Evolutionary conservation across 2,329 filamentous ascomycete species (phyloP).

Genomic region (Fusarium sterilihyphosum): DNA sequence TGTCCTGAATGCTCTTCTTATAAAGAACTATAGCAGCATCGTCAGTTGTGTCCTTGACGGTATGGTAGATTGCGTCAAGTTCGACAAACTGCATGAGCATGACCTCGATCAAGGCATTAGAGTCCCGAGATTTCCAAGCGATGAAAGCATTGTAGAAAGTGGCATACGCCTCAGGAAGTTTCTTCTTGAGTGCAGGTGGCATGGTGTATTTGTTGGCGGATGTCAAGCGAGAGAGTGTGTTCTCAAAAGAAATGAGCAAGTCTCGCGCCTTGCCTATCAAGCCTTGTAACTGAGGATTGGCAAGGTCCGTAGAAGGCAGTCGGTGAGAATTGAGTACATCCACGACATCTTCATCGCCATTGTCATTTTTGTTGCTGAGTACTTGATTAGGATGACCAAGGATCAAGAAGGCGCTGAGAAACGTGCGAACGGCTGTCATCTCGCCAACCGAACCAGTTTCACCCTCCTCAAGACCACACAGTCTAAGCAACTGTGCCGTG

Average conservation of each 20-base stretch:
- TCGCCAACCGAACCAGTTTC: constrained; percentile 70
- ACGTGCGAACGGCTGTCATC: constrained; percentile 77
- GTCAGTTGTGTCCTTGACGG: constrained; percentile 80
- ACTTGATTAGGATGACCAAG: constrained; percentile 82
- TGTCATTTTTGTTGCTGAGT: constrained; percentile 77
- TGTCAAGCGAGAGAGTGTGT: constrained; percentile 72
- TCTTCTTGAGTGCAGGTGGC: constrained; percentile 68
- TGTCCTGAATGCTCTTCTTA: constrained; percentile 81
- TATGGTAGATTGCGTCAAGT: constrained; percentile 84
- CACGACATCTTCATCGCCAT: constrained; percentile 64
- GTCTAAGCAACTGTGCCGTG: constrained; percentile 73
- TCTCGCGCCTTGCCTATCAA: constrained; percentile 82
- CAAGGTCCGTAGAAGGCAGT: constrained; percentile 58
- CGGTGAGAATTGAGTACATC: constrained; percentile 43
- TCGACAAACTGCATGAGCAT: constrained; percentile 91
- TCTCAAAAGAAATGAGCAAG: constrained; percentile 81
- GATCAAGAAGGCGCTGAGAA: constrained; percentile 83
- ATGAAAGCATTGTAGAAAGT: constrained; percentile 83
- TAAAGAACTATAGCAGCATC: constrained; percentile 80
- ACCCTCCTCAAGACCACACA: constrained; percentile 76
- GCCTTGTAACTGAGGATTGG: constrained; percentile 73
- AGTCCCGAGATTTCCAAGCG: constrained; percentile 85
- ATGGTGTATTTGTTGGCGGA: constrained; percentile 73
- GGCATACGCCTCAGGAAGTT: constrained; percentile 75
- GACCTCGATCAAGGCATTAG: constrained; percentile 79